These are phyloP conservation scores for Cercospora zeina DNA, from an alignment of 2,329 filamentous ascomycete genomes.

Conservation along the genomic window DNA sequence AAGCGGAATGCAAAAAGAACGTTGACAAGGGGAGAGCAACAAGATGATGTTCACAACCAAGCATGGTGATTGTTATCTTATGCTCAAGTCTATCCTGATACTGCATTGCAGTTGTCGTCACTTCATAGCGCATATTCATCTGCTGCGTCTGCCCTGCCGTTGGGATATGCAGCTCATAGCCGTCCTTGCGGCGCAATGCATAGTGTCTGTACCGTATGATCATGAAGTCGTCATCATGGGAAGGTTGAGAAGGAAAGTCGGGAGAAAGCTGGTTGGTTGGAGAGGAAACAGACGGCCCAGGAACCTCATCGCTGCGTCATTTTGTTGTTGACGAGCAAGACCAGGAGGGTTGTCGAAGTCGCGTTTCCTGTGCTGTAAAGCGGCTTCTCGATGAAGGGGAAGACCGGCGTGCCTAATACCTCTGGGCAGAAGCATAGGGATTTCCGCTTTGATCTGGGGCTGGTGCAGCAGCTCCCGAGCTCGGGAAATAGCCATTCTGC, in stretches of 20 bases:
- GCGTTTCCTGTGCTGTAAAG: background rate
- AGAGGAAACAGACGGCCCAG: slow-evolving; percentile 5
- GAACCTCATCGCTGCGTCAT: slow-evolving; percentile 5
- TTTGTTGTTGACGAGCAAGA: background rate
- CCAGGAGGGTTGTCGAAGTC: slow-evolving; percentile 7
- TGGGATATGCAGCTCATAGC: slow-evolving; percentile 22
- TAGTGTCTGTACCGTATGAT: slow-evolving; percentile 17
- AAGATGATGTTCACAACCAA: background rate
- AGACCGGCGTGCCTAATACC: slow-evolving; percentile 21
- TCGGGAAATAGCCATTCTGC: slow-evolving; percentile 25
- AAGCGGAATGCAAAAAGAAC: background rate
- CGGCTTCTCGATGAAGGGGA: background rate
- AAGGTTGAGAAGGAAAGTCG: background rate
- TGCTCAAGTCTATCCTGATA: background rate
- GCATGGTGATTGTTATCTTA: background rate
- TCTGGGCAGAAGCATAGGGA: slow-evolving; percentile 35
- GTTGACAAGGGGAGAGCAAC: background rate
- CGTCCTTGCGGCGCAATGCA: slow-evolving; percentile 10
- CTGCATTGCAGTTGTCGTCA: slow-evolving; percentile 1
- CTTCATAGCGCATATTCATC: slow-evolving; percentile 18
- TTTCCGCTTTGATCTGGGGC: slow-evolving; percentile 39
- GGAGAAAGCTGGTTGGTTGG: background rate
- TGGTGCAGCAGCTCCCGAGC: slow-evolving; percentile 17
- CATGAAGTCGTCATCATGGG: slow-evolving; percentile 13
- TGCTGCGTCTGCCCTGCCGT: slow-evolving; percentile 16